These are phyloP conservation scores for Cyberlindnera americana DNA, from an alignment of 805 yeast genomes.

Conservation along the genomic window DNA sequence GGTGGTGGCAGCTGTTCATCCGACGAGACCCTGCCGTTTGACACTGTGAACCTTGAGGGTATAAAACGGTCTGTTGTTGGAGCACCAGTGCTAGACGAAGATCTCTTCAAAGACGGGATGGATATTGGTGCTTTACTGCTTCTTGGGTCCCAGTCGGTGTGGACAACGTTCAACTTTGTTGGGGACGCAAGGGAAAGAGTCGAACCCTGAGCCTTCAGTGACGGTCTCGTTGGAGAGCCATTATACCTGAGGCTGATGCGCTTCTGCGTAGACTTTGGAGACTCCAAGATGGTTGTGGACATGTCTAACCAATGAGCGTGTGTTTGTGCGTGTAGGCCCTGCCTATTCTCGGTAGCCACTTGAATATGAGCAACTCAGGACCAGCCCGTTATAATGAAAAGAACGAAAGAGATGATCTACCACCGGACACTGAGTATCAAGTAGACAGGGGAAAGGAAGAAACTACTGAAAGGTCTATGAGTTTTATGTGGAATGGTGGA, in stretches of 20 bases:
- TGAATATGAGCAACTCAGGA: constrained; percentile 7
- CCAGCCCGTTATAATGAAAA: constrained; percentile 24
- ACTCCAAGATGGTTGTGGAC: constrained; percentile 17
- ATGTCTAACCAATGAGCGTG: constrained; percentile 5
- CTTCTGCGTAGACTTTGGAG: constrained; percentile 20
- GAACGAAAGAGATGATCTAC: no score
- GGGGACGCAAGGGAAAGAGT: constrained; percentile 43
- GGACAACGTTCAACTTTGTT: constrained; percentile 42
- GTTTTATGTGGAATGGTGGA: no score
- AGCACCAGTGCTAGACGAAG: constrained; percentile 23
- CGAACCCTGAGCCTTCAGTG: constrained; percentile 27
- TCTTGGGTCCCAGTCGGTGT: constrained; percentile 34
- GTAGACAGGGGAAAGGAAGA: no score
- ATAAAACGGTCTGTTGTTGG: constrained; percentile 54
- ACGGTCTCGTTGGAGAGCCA: constrained; percentile 19
- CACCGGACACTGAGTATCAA: no score
- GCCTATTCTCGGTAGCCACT: constrained; percentile 17
- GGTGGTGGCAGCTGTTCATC: constrained; percentile 41
- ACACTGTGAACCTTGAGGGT: constrained; percentile 50
- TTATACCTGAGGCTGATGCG: constrained; percentile 10
- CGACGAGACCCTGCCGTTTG: constrained; percentile 41
- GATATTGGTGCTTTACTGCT: constrained; percentile 9
- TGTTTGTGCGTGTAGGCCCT: constrained; percentile 11
- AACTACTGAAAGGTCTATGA: no score
- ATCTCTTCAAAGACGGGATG: constrained; percentile 20